Base-by-base conservation (phyloP, 75 land plant genomes). In the Pseudotsuga menziesii region DNA sequence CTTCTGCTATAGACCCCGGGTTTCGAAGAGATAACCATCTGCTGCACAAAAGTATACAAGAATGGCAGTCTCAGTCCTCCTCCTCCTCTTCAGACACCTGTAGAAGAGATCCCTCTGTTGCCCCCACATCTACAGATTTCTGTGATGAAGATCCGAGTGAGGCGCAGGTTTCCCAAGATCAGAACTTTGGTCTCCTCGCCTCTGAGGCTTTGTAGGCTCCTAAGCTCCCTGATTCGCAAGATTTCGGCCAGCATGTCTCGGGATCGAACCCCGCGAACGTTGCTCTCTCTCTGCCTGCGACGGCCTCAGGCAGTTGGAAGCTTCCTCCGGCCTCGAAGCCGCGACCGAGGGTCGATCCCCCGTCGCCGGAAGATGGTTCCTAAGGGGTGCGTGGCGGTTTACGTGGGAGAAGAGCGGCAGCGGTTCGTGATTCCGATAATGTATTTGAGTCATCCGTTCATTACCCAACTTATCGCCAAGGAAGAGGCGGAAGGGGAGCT, bases 351-450 rank as follows among this genome's bases (percentile, higher is more conserved):
- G 32, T 14, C 32, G 69, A 13, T 14, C 17, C 20, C 17, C 27
- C 5, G 26, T 26, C 6, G 70, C 20, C n/a, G 11, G 6, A 69
- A 36, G n/a, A 25, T 32, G 20, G 29, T 48, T 35, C 75, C 75
- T 16, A 67, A 13, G 77, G 77, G 77, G 3, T 63, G 41, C 20
- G 75, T 76, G 35, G 35, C 36, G 6, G 74, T 76, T 23, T 72
- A 70, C 25, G 77, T 76, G 23, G 76, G 77, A 23, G 25, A 76
- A 12, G 35, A 76, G 72, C 75, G 32, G 22, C 39, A 60, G 35
- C 66, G 76, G 16, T 76, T n/a, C 12, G 66, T 76, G 25, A 76
- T 76, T 27, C 77, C 76, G 9, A 61, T 76, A n/a, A 2, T 35
- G 12, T 29, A 76, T 61, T 61, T 76, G 15, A 23, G 20, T 26